Percentiles rank a stretch among this genome's conserved stretches.
phyloP scores from a whole-genome alignment of 1,139 yeast genomes.

The Zhuliangozyma blackwelliae region DNA sequence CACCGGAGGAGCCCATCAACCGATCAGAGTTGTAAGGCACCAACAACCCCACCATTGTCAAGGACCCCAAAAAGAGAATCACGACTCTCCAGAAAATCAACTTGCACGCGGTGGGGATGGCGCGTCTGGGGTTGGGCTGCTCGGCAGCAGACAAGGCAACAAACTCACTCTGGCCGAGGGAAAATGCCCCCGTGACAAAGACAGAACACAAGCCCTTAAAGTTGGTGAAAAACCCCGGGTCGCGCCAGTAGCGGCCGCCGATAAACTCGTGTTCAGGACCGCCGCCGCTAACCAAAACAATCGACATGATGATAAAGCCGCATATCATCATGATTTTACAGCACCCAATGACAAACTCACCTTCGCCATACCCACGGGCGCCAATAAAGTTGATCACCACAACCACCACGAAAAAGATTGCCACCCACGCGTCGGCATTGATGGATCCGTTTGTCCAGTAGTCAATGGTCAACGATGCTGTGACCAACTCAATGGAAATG shows the following conservation, averaged over 20 bases:
- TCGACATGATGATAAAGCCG: slow-evolving; percentile 40
- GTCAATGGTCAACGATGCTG: slow-evolving; percentile 35
- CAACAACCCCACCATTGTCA: slow-evolving; percentile 38
- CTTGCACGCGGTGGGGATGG: slow-evolving; percentile 41
- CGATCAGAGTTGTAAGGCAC: slow-evolving; percentile 37
- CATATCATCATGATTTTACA: slow-evolving; percentile 34
- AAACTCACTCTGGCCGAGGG: slow-evolving; percentile 40
- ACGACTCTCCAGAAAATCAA: slow-evolving; percentile 38
- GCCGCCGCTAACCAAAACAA: slow-evolving; percentile 39
- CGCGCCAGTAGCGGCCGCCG: slow-evolving; percentile 47
- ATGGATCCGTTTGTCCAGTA: slow-evolving; percentile 27
- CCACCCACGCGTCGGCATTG: slow-evolving; percentile 37
- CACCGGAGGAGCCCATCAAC: slow-evolving; percentile 36
- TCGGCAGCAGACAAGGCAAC: slow-evolving; percentile 41
- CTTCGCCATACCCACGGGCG: slow-evolving; percentile 43
- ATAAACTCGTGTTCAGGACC: slow-evolving; percentile 32
- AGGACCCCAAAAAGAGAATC: slow-evolving; percentile 38
- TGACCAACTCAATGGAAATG: slow-evolving; percentile 38
- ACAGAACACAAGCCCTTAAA: slow-evolving; percentile 41
- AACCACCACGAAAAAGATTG: slow-evolving; percentile 33
- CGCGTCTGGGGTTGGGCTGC: slow-evolving; percentile 35
- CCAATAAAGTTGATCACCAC: slow-evolving; percentile 34
- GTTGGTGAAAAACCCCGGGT: slow-evolving; percentile 35
- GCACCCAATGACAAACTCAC: slow-evolving; percentile 36
- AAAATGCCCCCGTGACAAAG: slow-evolving; percentile 36